Conservation (phyloP, 805 yeast genomes). For the Metschnikowia peoriensis region DNA sequence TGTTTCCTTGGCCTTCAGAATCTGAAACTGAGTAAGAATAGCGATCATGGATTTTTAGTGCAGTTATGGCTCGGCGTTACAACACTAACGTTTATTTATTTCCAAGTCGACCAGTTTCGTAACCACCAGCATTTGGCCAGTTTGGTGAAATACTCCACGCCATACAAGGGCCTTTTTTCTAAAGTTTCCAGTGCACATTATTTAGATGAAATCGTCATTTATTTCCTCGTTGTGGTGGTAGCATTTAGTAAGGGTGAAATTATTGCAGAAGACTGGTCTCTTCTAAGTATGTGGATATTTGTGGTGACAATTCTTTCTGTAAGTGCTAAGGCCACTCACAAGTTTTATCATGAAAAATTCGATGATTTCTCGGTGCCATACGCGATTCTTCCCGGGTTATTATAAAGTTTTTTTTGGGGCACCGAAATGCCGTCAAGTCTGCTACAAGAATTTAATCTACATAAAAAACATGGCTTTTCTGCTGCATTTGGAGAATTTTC, state of each 20-base stretch:
- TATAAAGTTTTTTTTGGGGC: too few species aligned
- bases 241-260: conserved; percentile 10
- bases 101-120: conserved; percentile 52
- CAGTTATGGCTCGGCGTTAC: not conserved
- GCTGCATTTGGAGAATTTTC: too few species aligned
- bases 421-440: too few species aligned
- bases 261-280: conserved; percentile 20
- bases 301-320: conserved; percentile 50
- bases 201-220: conserved; percentile 61
- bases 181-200: conserved; percentile 66
- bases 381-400: conserved; percentile 34
- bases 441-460: too few species aligned
- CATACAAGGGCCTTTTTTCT: conserved; percentile 49
- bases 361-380: conserved; percentile 27
- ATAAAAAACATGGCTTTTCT: too few species aligned
- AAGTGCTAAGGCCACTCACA: conserved; percentile 53
- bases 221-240: conserved; percentile 34
- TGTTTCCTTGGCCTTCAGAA: conserved; percentile 8
- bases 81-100: conserved; percentile 23
- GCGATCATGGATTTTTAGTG: not conserved
- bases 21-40: not conserved
- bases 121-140: conserved; percentile 51
- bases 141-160: conserved; percentile 55
- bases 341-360: conserved; percentile 41
- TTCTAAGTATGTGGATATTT: conserved; percentile 25